Base-by-base conservation (phyloP, 2,329 filamentous ascomycete species). In the Colletotrichum caudatum region DNA sequence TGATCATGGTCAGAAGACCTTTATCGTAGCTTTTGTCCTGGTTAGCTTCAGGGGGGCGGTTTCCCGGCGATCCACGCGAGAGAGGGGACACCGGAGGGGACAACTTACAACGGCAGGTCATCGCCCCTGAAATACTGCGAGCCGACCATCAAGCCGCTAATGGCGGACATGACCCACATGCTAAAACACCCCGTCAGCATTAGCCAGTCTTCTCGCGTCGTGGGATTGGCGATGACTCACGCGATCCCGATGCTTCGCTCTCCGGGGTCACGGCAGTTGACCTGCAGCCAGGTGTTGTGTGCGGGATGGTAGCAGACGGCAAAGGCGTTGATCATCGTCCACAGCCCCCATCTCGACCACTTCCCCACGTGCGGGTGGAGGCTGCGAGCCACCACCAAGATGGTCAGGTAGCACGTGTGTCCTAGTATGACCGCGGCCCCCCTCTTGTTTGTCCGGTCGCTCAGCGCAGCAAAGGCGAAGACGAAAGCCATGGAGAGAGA, bases 281-380 rank as follows among this genome's bases (percentile, higher is more conserved):
- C 77, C 74, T 87, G 84, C 23, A 86, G 78, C 86, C 85, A 88
- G 0, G 84, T 81, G 76, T 88, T 88, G 66, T 87, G 85, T 0
- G 86, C 80, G 0, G 86, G 86, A 75, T 88, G 86, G 72, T 88
- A 88, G 0, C 86, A 84, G 11, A 88, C 86, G 0, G 86, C 84
- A 48, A 88, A 82, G 1, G 78, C 78, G 75, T 88, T 88, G 3
- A 87, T 81, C 0, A 80, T 79, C 3, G 86, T 88, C 86, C 86
- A 88, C 7, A 88, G 76, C 0, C 81, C 85, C 79, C 84, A 86
- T 14, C 82, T 81, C 9, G 81, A 81, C 86, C 86, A 88, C 72
- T 81, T 83, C 0, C 83, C 82, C 0, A 84, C 82, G 58, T 81
- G 78, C 0, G 83, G 80, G 64, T 87, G 84, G 0, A 83, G 74